Percentiles rank a stretch among this genome's conserved stretches.
These are phyloP conservation scores for Myriosclerotinia curreyana DNA, from an alignment of 2,329 filamentous ascomycete species.

Conservation along the genomic window DNA sequence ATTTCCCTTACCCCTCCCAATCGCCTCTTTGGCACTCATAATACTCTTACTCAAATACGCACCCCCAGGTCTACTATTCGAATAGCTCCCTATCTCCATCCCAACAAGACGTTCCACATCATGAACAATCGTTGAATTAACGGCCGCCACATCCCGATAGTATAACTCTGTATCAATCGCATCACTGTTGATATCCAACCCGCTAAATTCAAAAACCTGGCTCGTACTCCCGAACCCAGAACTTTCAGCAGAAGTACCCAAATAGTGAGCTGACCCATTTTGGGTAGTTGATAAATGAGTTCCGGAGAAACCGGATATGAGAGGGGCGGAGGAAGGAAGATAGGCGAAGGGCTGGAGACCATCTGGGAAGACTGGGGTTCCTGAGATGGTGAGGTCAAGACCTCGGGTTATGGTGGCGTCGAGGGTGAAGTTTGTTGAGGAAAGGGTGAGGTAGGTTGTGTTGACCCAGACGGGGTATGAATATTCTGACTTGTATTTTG, in stretches of 20 bases:
- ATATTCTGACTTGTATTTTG: conserved; percentile 44
- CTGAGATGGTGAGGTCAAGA: conserved; percentile 47
- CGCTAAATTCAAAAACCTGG: conserved; percentile 54
- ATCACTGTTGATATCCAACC: conserved; percentile 40
- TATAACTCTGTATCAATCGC: conserved; percentile 44
- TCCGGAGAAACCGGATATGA: conserved; percentile 39
- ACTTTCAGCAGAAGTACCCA: conserved; percentile 47
- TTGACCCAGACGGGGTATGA: conserved; percentile 60
- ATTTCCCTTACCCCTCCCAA: conserved; percentile 41
- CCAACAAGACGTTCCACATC: conserved; percentile 47
- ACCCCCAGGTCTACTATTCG: conserved; percentile 13
- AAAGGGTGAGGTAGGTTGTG: conserved; percentile 46
- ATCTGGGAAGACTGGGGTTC: conserved; percentile 54
- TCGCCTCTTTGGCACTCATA: conserved; percentile 38
- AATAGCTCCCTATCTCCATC: conserved; percentile 25
- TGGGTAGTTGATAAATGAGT: conserved; percentile 50
- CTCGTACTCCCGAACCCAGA: conserved; percentile 54
- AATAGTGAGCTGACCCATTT: conserved; percentile 56
- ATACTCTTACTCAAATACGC: conserved; percentile 25
- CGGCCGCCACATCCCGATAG: conserved; percentile 52
- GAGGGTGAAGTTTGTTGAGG: conserved; percentile 48
- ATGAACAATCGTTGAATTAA: conserved; percentile 51
- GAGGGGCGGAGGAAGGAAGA: conserved; percentile 31
- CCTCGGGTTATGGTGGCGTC: conserved; percentile 49
- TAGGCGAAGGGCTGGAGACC: conserved; percentile 56